phyloP scores from a whole-genome alignment of 805 yeast species.

The Pichia scutulata region DNA sequence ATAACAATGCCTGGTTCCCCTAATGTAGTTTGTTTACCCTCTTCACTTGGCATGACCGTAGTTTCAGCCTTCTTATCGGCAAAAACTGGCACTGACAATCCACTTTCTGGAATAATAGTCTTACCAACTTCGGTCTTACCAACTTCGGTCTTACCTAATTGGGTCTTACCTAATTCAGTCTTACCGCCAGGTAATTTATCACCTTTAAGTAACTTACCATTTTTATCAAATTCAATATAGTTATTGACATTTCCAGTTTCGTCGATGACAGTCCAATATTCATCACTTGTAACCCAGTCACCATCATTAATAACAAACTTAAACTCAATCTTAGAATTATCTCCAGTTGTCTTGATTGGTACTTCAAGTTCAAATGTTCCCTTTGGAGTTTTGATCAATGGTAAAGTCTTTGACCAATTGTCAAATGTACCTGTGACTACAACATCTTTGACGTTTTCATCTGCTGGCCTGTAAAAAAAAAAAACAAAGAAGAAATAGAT shows the following conservation, averaged over 20 bases:
- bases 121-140: conserved; percentile 29
- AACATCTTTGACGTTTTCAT: conserved; percentile 24
- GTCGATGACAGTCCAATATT: conserved; percentile 38
- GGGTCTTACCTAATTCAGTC: conserved; percentile 40
- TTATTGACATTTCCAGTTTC: conserved; percentile 47
- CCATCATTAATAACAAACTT: conserved; percentile 53
- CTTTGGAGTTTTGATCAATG: conserved; percentile 37
- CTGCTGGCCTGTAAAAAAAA: conserved; percentile 25
- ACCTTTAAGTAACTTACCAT: conserved; percentile 28
- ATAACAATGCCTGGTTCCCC: conserved; percentile 73
- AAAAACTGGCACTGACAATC: conserved; percentile 4
- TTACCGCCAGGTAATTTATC: conserved; percentile 24
- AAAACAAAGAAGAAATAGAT: too few relatives aligned
- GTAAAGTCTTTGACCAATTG: conserved; percentile 45
- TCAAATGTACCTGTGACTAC: conserved; percentile 56
- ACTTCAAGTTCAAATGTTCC: conserved; percentile 28
- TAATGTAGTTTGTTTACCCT: conserved; percentile 35
- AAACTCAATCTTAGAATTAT: conserved; percentile 29
- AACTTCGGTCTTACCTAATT: conserved; percentile 16
- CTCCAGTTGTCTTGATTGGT: conserved; percentile 20
- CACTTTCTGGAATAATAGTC: conserved; percentile 11
- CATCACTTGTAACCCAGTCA: conserved; percentile 41
- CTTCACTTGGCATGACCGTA: conserved; percentile 41
- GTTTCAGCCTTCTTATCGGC: not conserved
- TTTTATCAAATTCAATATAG: conserved; percentile 33